A percentile compares a stretch with the other conserved stretches of the same genome.
Conservation (phyloP, 345 rosid species). For the Boechera stricta region DNA sequence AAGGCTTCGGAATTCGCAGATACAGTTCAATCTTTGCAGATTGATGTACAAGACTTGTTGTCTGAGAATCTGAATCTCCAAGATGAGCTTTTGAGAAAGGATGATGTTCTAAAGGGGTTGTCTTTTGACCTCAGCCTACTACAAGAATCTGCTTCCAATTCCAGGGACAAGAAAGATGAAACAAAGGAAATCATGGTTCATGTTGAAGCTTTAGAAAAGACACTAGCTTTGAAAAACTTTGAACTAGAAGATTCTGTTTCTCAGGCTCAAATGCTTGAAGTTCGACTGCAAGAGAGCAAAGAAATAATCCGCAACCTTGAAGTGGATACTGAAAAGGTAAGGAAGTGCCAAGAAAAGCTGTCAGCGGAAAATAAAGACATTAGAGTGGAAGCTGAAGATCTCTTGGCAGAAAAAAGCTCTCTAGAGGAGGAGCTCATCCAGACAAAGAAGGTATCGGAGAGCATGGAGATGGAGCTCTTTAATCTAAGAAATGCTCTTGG, state of each 20-base stretch:
- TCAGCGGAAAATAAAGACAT: conserved; percentile 59
- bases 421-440: conserved; percentile 63
- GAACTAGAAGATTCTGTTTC: conserved; percentile 66
- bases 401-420: conserved; percentile 54
- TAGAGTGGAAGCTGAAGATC: conserved; percentile 58
- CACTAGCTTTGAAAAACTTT: conserved; percentile 61
- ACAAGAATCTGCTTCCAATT: conserved; percentile 89
- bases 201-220: conserved; percentile 70
- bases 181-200: conserved; percentile 66
- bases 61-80: conserved; percentile 63
- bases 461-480: conserved; percentile 73
- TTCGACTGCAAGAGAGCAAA: conserved; percentile 69
- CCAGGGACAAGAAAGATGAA: conserved; percentile 81
- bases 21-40: conserved; percentile 61
- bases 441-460: conserved; percentile 56
- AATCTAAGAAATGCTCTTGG: conserved; percentile 63
- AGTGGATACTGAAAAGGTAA: conserved; percentile 49
- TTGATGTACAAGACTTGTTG: conserved; percentile 54
- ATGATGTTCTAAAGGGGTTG: conserved; percentile 78
- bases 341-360: conserved; percentile 44
- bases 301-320: conserved; percentile 58
- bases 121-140: conserved; percentile 83
- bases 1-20: conserved; percentile 54
- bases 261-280: conserved; percentile 58
- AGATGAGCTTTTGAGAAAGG: conserved; percentile 77